Percentiles rank a stretch among this genome's conserved stretches.
These are phyloP conservation scores for Cutaneotrichosporon arboriforme DNA, from an alignment of 1,284 basidiomycete genomes.

Conservation along the genomic window DNA sequence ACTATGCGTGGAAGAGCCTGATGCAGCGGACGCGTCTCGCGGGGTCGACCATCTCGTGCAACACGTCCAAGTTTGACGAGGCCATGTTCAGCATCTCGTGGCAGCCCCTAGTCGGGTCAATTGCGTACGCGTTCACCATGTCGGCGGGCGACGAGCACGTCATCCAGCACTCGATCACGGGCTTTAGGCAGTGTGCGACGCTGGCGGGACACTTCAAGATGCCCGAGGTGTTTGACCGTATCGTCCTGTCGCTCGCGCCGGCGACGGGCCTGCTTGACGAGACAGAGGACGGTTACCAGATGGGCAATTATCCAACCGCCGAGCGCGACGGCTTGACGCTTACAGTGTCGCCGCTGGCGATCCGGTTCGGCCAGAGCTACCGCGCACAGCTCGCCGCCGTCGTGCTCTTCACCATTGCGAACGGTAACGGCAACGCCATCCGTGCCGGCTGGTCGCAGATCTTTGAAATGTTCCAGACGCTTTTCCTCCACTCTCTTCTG, in stretches of 20 bases:
- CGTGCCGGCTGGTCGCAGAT: constrained; percentile 93
- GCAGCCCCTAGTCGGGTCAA: constrained; percentile 84
- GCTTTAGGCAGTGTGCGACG: constrained; percentile 92
- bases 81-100: constrained; percentile 90
- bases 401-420: constrained; percentile 95
- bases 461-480: constrained; percentile 95
- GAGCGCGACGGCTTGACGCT: constrained; percentile 85
- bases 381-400: constrained; percentile 95
- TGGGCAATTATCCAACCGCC: constrained; percentile 81
- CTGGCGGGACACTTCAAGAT: constrained; percentile 82
- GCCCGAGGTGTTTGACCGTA: constrained; percentile 94
- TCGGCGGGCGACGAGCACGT: constrained; percentile 90
- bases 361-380: constrained; percentile 92
- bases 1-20: constrained; percentile 98
- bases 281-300: constrained; percentile 58
- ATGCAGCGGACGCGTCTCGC: constrained; percentile 73
- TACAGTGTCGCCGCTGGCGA: constrained; percentile 85
- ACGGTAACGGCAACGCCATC: constrained; percentile 91
- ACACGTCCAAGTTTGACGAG: constrained; percentile 73
- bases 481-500: constrained; percentile 88
- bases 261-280: constrained; percentile 78
- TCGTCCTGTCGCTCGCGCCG: constrained; percentile 84
- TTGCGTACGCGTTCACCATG: constrained; percentile 87
- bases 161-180: constrained; percentile 88
- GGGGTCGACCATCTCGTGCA: constrained; percentile 71